phyloP scores from a whole-genome alignment of 192 early-diverging fungal species.

The Diversispora eburnea region DNA sequence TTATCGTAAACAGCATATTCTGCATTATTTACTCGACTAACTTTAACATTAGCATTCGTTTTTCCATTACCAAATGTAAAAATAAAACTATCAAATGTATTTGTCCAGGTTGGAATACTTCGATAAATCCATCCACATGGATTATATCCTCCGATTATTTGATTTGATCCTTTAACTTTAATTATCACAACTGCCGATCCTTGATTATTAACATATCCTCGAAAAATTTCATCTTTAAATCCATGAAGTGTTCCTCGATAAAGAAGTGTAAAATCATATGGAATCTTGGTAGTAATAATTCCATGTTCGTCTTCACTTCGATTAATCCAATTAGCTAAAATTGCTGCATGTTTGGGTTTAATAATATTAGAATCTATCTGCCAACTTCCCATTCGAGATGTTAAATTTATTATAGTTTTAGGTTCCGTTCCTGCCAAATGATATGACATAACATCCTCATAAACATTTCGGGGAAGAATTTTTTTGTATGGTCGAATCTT shows the following conservation, averaged over 20 bases:
- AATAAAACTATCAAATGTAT: slow-evolving; percentile 13
- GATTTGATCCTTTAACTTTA: not conserved
- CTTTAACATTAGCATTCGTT: not conserved
- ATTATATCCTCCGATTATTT: slow-evolving; percentile 11
- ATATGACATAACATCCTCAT: not conserved
- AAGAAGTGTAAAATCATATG: slow-evolving; percentile 5
- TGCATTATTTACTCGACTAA: not conserved
- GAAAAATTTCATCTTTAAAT: not conserved
- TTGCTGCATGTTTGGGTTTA: not conserved
- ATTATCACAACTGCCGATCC: not conserved
- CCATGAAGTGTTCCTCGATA: slow-evolving; percentile 6
- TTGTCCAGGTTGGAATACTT: not conserved
- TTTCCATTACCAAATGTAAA: slow-evolving; percentile 5
- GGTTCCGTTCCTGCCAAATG: not conserved
- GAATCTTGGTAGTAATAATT: not conserved
- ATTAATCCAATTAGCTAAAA: slow-evolving; percentile 3
- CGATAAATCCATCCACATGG: slow-evolving; percentile 6
- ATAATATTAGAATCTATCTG: slow-evolving; percentile 1
- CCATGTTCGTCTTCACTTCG: not conserved
- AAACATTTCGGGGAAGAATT: not conserved
- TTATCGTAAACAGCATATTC: not conserved
- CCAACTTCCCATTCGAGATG: not conserved
- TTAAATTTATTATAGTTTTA: not conserved
- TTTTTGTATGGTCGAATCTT: slow-evolving; percentile 7
- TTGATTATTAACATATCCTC: not conserved